These are phyloP conservation scores for Coemansia sp. DNA, from an alignment of 192 early-diverging fungal species.

Conservation along the genomic window DNA sequence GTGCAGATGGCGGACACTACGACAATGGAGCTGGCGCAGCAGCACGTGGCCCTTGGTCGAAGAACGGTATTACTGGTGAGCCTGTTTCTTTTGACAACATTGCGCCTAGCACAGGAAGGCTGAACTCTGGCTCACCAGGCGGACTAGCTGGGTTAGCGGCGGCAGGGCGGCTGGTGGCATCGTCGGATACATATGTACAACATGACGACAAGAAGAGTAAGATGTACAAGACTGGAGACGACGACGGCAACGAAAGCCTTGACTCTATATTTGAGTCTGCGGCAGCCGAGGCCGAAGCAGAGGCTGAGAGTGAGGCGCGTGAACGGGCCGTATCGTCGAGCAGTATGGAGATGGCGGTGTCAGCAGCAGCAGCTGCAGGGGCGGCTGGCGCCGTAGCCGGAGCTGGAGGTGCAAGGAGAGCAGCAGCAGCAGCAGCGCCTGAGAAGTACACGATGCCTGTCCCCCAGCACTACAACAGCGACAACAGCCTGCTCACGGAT, in stretches of 20 bases:
- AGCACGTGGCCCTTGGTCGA: constrained; percentile 33
- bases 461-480: constrained; percentile 9
- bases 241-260: constrained; percentile 44
- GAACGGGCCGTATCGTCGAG: constrained; percentile 36
- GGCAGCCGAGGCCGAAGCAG: constrained; percentile 47
- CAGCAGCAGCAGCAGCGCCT: constrained; percentile 9
- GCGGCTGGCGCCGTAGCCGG: constrained; percentile 12
- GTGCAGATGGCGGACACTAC: constrained; percentile 11
- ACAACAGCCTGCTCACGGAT: constrained; percentile 6
- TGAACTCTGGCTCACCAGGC: constrained; percentile 33
- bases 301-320: constrained; percentile 42
- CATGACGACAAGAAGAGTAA: constrained; percentile 24
- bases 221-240: constrained; percentile 12
- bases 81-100: constrained; percentile 51
- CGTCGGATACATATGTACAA: constrained; percentile 51
- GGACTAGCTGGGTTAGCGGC: constrained; percentile 38
- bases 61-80: constrained; percentile 38
- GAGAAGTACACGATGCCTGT: constrained; percentile 17
- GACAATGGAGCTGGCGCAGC: constrained; percentile 8
- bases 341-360: constrained; percentile 15
- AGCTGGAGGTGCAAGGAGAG: constrained; percentile 8
- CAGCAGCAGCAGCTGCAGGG: constrained; percentile 14
- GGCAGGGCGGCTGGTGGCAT: constrained; percentile 44
- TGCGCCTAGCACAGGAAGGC: constrained; percentile 39
- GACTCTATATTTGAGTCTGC: constrained; percentile 55